phyloP scores from a whole-genome alignment of 495 filamentous ascomycete genomes.

The Letharia columbiana region DNA sequence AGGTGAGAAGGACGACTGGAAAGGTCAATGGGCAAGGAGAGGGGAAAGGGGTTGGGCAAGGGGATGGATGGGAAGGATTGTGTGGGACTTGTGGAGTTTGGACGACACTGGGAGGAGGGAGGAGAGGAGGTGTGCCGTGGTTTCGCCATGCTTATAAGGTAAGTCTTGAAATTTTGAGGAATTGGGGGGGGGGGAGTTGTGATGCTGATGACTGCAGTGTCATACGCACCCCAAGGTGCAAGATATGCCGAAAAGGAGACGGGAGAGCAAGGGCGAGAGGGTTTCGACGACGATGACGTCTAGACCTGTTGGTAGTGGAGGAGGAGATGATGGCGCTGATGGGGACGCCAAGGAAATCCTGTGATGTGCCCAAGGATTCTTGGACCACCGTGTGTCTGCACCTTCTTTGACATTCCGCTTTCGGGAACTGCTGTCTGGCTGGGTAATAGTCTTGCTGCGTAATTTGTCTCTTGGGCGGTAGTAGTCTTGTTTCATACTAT shows the following conservation, averaged over 20 bases:
- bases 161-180: slow-evolving; percentile 21
- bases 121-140: slow-evolving; percentile 82
- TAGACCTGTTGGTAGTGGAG: background rate
- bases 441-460: background rate
- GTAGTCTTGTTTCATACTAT: too few relatives aligned
- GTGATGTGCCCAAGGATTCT: background rate
- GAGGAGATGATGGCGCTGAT: background rate
- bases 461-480: too few relatives aligned
- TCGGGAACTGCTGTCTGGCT: background rate
- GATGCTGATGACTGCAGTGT: slow-evolving; percentile 42
- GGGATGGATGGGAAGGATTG: slow-evolving; percentile 72
- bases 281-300: background rate
- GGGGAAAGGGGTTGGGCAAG: slow-evolving; percentile 58
- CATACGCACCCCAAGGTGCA: slow-evolving; percentile 68
- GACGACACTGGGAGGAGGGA: slow-evolving; percentile 70
- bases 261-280: slow-evolving; percentile 34
- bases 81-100: slow-evolving; percentile 71
- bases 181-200: background rate
- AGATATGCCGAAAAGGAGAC: slow-evolving; percentile 60
- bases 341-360: background rate
- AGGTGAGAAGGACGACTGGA: background rate
- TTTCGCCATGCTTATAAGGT: slow-evolving; percentile 81
- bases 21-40: slow-evolving; percentile 53
- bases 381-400: background rate
- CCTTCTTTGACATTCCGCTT: background rate